Evolutionary conservation across 257 asterid species (phyloP).

Genomic region (Solanum bulbocastanum): DNA sequence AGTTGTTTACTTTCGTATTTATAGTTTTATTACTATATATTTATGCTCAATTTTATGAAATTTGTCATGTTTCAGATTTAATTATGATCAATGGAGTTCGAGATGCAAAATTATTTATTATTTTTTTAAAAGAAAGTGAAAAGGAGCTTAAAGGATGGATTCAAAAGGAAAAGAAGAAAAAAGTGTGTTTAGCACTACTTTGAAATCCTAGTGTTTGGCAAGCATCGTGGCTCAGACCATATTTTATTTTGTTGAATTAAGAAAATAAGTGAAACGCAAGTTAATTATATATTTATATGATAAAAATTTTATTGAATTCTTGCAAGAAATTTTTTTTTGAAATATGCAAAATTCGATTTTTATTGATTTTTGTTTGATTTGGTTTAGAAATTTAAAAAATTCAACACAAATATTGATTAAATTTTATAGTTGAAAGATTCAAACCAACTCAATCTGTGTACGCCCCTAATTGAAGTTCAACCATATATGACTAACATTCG

Average conservation of each 20-base stretch:
- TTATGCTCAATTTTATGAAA: background rate
- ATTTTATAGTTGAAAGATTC: no score
- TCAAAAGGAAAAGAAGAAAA: background rate
- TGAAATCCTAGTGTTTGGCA: background rate
- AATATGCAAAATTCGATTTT: no score
- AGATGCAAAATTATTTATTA: background rate
- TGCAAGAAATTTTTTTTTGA: accelerated
- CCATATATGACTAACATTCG: background rate
- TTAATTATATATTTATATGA: background rate
- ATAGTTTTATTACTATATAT: no score
- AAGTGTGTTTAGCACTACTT: background rate
- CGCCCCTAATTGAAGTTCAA: no score
- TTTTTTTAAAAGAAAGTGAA: no score
- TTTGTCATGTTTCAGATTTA: no score
- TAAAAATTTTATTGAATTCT: no score
- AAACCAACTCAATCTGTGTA: no score
- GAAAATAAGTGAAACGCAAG: no score
- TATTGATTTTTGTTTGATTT: background rate
- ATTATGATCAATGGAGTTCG: background rate
- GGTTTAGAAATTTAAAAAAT: no score
- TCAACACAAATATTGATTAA: no score
- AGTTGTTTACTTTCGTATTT: background rate
- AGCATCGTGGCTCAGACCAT: background rate
- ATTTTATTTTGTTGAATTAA: no score
- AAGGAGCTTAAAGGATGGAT: background rate